Percentiles rank a stretch among this genome's conserved stretches.
These are phyloP conservation scores for Ambrosia hybrid DNA, from an alignment of 140 eudicot genomes.

Conservation along the genomic window DNA sequence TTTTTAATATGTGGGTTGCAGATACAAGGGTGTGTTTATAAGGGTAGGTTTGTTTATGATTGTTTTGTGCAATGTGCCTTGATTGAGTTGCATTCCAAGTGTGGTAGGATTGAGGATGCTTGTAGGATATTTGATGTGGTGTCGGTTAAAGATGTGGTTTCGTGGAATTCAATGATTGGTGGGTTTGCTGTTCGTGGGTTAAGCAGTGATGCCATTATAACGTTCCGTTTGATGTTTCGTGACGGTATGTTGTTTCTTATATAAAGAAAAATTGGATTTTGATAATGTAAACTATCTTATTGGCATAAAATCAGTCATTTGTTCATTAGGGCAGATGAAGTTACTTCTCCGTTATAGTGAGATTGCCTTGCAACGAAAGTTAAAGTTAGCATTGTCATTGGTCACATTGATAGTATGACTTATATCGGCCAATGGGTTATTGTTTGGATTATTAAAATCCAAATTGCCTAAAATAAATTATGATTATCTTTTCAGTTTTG, in stretches of 20 bases:
- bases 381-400: no score
- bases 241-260: constrained; percentile 42
- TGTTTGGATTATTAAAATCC: no score
- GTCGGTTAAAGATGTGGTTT: constrained; percentile 58
- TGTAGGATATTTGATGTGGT: constrained; percentile 44
- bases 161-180: constrained; percentile 74
- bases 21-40: constrained; percentile 60
- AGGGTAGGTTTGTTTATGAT: constrained; percentile 47
- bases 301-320: no score
- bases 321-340: no score
- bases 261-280: background rate
- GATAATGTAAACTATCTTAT: no score
- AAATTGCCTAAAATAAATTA: no score
- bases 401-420: no score
- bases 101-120: constrained; percentile 70
- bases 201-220: constrained; percentile 36
- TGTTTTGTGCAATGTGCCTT: constrained; percentile 69
- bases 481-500: no score
- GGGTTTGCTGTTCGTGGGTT: constrained; percentile 55
- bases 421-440: no score
- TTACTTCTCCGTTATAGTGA: no score
- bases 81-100: constrained; percentile 64
- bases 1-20: constrained; percentile 45
- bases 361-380: no score
- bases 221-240: constrained; percentile 52